A percentile compares a stretch with the other conserved stretches of the same genome.
These are phyloP conservation scores for Leishmania aethiopica DNA, from an alignment of 208 protist genomes.

Conservation along the genomic window DNA sequence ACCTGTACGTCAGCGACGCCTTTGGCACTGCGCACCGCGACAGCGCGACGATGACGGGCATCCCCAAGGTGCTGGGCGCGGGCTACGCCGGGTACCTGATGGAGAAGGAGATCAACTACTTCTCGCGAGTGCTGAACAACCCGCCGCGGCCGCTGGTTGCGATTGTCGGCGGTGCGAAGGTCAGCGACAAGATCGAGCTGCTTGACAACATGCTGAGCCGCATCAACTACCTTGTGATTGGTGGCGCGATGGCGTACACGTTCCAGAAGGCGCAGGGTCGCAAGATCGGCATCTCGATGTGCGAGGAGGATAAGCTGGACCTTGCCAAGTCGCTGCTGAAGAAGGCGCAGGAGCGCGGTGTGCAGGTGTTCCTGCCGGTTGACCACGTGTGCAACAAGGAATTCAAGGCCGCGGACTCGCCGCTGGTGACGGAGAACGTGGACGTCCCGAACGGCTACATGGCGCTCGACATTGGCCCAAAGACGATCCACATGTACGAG, in stretches of 20 bases:
- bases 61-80: conserved; percentile 80
- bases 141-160: conserved; percentile 93
- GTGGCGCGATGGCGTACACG: conserved; percentile 99
- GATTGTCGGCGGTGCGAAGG: conserved; percentile 98
- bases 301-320: conserved; percentile 89
- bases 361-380: conserved; percentile 97
- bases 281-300: conserved; percentile 96
- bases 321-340: conserved; percentile 90
- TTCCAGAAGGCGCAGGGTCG: conserved; percentile 94
- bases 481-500: conserved; percentile 86
- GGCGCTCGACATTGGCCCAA: conserved; percentile 97
- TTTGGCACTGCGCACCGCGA: conserved; percentile 99
- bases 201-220: conserved; percentile 99
- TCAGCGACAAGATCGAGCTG: conserved; percentile 99
- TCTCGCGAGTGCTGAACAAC: conserved; percentile 92
- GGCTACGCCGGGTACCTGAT: conserved; percentile 98
- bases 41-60: conserved; percentile 93
- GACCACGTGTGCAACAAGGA: conserved; percentile 97
- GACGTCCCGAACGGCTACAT: conserved; percentile 89
- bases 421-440: conserved; percentile 65
- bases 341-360: conserved; percentile 95
- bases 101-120: conserved; percentile 99
- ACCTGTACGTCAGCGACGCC: conserved; percentile 99
- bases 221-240: conserved; percentile 98
- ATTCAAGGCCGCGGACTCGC: conserved; percentile 80